Conservation (phyloP, 495 filamentous ascomycete genomes). For the Clohesyomyces aquaticus region DNA sequence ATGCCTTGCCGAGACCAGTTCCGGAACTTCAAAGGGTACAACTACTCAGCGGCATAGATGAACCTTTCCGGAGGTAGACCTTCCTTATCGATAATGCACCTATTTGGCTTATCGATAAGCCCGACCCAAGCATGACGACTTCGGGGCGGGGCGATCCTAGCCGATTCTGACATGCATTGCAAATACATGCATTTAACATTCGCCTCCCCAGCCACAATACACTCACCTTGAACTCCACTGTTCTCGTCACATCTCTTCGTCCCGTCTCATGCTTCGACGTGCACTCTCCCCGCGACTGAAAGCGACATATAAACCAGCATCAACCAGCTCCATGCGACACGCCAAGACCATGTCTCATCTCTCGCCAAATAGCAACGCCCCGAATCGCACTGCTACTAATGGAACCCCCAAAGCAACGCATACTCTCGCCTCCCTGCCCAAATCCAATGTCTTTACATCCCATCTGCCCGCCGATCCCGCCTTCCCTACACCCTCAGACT, state of each 20-base stretch:
- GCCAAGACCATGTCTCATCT: constrained; percentile 61
- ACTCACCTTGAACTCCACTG: constrained; percentile 1
- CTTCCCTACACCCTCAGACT: constrained; percentile 78
- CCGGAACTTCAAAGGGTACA: no score
- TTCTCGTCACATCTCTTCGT: constrained; percentile 8
- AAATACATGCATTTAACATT: no score
- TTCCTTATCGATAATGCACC: no score
- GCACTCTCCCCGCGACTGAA: constrained; percentile 32
- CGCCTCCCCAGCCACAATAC: background rate
- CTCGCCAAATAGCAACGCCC: constrained; percentile 36
- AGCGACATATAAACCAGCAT: background rate
- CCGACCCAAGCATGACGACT: no score
- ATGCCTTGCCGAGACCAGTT: no score
- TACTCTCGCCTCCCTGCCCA: constrained; percentile 73
- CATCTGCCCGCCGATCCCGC: constrained; percentile 72
- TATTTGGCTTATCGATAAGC: no score
- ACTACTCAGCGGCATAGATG: no score
- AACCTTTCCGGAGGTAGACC: no score
- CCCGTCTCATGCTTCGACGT: constrained; percentile 49
- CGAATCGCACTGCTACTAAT: constrained; percentile 36
- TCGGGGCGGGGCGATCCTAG: no score
- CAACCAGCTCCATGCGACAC: constrained; percentile 45
- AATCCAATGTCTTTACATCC: constrained; percentile 82
- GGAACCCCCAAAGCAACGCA: constrained; percentile 35
- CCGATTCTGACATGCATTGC: no score